These are phyloP conservation scores for Arxiozyma telluris DNA, from an alignment of 1,139 yeast species.

Conservation along the genomic window DNA sequence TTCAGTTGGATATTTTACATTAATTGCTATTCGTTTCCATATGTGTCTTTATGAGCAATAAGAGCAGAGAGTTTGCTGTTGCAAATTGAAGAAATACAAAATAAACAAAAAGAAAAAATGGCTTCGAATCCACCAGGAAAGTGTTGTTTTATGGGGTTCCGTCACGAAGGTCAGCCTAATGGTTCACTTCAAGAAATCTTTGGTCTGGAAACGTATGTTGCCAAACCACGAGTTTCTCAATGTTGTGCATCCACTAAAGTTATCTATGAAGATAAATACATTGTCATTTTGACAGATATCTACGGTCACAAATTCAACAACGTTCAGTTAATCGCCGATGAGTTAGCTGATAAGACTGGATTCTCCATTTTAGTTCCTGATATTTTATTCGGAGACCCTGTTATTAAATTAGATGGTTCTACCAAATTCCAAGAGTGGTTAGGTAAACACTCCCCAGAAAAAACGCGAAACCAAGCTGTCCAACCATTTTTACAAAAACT, in stretches of 20 bases:
- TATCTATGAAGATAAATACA: conserved; percentile 33
- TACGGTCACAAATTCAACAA: conserved; percentile 54
- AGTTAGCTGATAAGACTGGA: conserved; percentile 51
- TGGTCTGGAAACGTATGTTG: conserved; percentile 46
- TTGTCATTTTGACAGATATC: conserved; percentile 62
- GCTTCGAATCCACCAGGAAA: conserved; percentile 46
- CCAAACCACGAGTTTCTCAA: not conserved
- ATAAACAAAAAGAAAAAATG: conserved; percentile 28
- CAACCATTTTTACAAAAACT: conserved; percentile 39
- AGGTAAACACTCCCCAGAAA: conserved; percentile 41
- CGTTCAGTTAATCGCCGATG: conserved; percentile 53
- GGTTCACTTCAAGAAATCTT: conserved; percentile 39
- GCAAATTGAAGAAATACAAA: no score
- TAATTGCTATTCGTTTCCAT: no score
- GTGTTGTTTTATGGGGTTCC: conserved; percentile 38
- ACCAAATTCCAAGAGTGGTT: conserved; percentile 43
- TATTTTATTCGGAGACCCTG: conserved; percentile 49
- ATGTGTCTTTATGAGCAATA: no score
- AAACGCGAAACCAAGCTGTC: conserved; percentile 34
- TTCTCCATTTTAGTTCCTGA: conserved; percentile 69
- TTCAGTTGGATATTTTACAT: no score
- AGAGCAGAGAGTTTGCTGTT: no score
- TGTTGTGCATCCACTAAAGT: not conserved
- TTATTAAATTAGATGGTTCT: conserved; percentile 22
- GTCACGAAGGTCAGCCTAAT: conserved; percentile 44